phyloP scores from a whole-genome alignment of 164 flowering plant species.

The Chimonanthus praecox region DNA sequence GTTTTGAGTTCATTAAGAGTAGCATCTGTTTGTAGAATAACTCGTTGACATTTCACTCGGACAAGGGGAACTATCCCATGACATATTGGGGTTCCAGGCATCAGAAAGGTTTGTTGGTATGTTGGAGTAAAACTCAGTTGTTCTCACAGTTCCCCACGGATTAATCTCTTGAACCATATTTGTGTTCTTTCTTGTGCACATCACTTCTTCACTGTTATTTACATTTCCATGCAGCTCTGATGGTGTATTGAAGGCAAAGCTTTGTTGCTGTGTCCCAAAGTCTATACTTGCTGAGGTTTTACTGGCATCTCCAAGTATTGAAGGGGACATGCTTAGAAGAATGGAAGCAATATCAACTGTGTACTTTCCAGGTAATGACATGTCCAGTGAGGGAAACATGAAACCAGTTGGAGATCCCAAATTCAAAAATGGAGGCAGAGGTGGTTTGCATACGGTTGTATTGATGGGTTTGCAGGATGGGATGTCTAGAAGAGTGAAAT shows the following conservation, averaged over 20 bases:
- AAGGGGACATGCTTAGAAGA: constrained; percentile 28
- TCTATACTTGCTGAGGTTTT: constrained; percentile 30
- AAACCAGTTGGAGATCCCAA: constrained; percentile 28
- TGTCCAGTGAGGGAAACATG: constrained; percentile 39
- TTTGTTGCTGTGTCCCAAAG: constrained; percentile 29
- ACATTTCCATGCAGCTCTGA: constrained; percentile 31
- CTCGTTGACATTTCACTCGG: constrained; percentile 60
- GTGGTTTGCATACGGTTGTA: constrained; percentile 24
- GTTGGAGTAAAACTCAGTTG: constrained; percentile 51
- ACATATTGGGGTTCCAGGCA: constrained; percentile 35
- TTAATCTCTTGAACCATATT: constrained; percentile 9
- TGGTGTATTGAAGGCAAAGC: constrained; percentile 27
- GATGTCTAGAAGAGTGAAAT: constrained; percentile 21
- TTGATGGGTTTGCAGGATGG: constrained; percentile 28
- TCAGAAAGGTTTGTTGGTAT: constrained; percentile 34
- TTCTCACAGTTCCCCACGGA: constrained; percentile 28
- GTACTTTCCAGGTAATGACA: constrained; percentile 25
- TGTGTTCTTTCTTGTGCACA: constrained; percentile 24
- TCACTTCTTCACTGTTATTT: constrained; percentile 20
- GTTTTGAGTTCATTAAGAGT: constrained; percentile 20
- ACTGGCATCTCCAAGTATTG: constrained; percentile 17
- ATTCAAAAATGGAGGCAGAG: constrained; percentile 18
- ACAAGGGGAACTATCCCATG: constrained; percentile 66
- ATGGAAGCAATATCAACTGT: constrained; percentile 35
- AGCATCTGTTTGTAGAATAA: constrained; percentile 49